phyloP scores from a whole-genome alignment of 495 filamentous ascomycete genomes.

The Penicillium pulvis region DNA sequence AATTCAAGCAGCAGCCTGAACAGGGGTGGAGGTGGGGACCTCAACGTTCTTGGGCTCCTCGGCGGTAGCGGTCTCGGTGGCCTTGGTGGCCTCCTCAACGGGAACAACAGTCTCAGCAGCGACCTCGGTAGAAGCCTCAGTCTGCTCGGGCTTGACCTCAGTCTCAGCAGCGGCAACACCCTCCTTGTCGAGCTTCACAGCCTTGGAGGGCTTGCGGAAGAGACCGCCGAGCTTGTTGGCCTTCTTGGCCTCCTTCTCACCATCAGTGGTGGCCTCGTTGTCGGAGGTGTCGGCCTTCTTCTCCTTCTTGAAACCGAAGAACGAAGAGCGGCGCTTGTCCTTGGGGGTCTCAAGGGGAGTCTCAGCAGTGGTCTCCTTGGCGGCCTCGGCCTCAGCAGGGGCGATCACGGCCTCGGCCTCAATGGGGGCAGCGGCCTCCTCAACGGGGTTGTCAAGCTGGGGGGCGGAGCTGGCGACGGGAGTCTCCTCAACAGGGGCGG shows the following conservation, averaged over 20 bases:
- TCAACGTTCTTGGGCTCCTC: constrained; percentile 37
- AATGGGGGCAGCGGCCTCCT: constrained; percentile 44
- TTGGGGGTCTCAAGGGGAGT: constrained; percentile 43
- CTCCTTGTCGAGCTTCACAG: constrained; percentile 49
- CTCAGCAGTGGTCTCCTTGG: constrained; percentile 41
- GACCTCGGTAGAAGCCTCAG: constrained; percentile 33
- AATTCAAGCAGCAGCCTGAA: constrained; percentile 54
- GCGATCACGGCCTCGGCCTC: constrained; percentile 48
- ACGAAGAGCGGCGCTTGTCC: constrained; percentile 57
- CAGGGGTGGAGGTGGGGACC: constrained; percentile 42
- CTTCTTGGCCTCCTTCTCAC: constrained; percentile 52
- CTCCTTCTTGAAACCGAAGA: constrained; percentile 58
- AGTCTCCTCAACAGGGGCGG: constrained; percentile 45
- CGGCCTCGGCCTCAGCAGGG: constrained; percentile 42
- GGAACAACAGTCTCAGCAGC: constrained; percentile 29
- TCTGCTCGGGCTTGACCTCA: constrained; percentile 39
- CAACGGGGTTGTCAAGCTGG: constrained; percentile 53
- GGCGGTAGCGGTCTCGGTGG: constrained; percentile 30
- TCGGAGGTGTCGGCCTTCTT: constrained; percentile 54
- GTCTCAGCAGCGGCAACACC: constrained; percentile 35
- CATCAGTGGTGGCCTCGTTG: constrained; percentile 50
- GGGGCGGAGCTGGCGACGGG: constrained; percentile 52
- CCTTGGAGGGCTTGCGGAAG: constrained; percentile 60
- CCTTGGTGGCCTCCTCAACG: constrained; percentile 34
- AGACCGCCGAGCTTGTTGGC: constrained; percentile 55